These are phyloP conservation scores for Fallopia convolvulus DNA, from an alignment of 148 eudicot species.

Conservation along the genomic window DNA sequence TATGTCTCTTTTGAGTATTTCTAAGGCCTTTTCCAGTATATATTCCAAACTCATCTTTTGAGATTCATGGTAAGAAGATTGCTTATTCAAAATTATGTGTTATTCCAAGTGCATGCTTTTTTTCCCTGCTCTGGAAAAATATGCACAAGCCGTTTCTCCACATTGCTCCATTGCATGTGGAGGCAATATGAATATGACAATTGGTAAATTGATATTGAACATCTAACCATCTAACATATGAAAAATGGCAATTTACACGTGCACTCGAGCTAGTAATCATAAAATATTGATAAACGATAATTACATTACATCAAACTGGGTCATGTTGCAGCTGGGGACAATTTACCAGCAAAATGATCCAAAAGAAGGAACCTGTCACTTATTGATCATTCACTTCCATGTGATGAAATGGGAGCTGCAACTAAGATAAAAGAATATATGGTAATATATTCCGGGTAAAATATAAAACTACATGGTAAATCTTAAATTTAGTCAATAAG, in stretches of 20 bases:
- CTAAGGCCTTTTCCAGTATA: neutral
- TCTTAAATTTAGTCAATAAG: too few relatives aligned
- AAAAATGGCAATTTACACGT: neutral
- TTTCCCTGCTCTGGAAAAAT: neutral
- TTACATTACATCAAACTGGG: neutral
- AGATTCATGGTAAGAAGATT: neutral
- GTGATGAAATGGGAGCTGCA: neutral
- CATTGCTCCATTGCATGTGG: neutral
- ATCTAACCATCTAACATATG: neutral
- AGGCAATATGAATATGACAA: neutral
- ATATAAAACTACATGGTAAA: too few relatives aligned
- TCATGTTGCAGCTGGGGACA: neutral
- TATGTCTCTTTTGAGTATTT: neutral
- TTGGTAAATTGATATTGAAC: neutral
- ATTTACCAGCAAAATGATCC: neutral
- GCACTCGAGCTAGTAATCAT: neutral
- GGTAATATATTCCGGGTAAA: neutral
- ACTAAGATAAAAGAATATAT: neutral
- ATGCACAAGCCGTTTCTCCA: neutral
- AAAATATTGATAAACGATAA: neutral
- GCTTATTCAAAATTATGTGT: neutral
- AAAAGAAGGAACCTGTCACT: neutral
- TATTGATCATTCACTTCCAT: too few relatives aligned
- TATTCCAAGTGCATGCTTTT: neutral
- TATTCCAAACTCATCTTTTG: constrained; percentile 3